Conservation (phyloP, 2,329 filamentous ascomycete species). For the Ceratocystis alfenasii region DNA sequence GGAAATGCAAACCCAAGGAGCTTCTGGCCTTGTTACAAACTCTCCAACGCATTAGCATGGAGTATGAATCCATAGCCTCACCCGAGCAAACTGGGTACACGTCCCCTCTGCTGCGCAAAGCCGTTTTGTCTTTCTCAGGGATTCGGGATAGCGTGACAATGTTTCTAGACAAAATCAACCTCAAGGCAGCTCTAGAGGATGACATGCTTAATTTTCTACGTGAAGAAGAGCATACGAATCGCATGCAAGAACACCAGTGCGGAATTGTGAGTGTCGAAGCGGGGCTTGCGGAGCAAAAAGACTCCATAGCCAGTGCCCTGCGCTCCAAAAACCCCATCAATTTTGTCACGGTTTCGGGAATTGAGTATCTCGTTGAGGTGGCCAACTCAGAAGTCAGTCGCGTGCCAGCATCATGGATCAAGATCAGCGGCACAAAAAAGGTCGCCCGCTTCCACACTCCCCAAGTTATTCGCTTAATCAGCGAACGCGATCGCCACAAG, state of each 20-base stretch:
- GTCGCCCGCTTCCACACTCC: constrained; percentile 89
- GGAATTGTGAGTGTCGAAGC: constrained; percentile 87
- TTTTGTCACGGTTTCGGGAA: constrained; percentile 76
- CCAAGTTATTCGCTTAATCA: constrained; percentile 68
- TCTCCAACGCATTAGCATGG: constrained; percentile 65
- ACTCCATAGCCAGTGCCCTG: constrained; percentile 58
- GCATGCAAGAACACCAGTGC: constrained; percentile 76
- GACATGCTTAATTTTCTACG: constrained; percentile 94
- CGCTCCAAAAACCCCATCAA: constrained; percentile 56
- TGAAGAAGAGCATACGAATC: constrained; percentile 75
- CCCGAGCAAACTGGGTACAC: constrained; percentile 58
- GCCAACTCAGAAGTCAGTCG: constrained; percentile 69
- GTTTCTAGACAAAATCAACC: constrained; percentile 76
- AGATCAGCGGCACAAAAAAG: constrained; percentile 90
- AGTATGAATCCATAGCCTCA: constrained; percentile 57
- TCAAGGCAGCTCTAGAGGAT: constrained; percentile 67
- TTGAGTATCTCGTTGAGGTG: constrained; percentile 91
- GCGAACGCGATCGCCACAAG: constrained; percentile 86
- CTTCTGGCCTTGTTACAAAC: constrained; percentile 75
- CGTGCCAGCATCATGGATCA: constrained; percentile 87
- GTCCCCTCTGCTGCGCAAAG: constrained; percentile 56
- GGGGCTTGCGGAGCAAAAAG: constrained; percentile 67
- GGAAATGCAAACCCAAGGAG: constrained; percentile 84
- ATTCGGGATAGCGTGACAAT: constrained; percentile 61
- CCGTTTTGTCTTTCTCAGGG: constrained; percentile 61